Percentiles rank a stretch among this genome's conserved stretches.
Evolutionary conservation across 139 green algal genomes (phyloP).

Genomic region (Chlorella sp.): DNA sequence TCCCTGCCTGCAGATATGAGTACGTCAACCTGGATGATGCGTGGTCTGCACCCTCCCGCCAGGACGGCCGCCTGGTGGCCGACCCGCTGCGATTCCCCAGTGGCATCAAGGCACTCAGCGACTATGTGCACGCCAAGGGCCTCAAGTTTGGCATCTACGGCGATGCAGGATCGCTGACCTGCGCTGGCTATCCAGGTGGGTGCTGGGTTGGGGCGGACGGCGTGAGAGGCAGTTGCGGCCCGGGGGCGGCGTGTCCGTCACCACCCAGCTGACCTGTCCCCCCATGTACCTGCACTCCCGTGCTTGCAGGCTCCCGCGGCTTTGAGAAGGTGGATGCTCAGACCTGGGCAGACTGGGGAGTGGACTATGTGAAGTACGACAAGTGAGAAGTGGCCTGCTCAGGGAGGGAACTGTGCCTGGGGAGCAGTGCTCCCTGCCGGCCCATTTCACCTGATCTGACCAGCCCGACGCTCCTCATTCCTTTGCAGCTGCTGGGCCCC

Average conservation of each 20-base stretch:
- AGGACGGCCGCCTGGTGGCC: constrained; percentile 10
- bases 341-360: constrained; percentile 76
- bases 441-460: too few relatives aligned
- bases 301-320: constrained; percentile 53
- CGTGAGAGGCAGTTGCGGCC: too few relatives aligned
- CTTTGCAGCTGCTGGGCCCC: neutral
- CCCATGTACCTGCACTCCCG: neutral
- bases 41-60: neutral
- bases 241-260: too few relatives aligned
- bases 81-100: constrained; percentile 43
- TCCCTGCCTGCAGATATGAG: neutral
- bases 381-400: neutral
- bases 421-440: too few relatives aligned
- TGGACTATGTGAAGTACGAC: constrained; percentile 33
- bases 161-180: constrained; percentile 72
- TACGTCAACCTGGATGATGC: constrained; percentile 32
- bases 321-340: constrained; percentile 70
- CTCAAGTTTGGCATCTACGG: constrained; percentile 83
- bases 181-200: constrained; percentile 65
- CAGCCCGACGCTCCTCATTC: too few relatives aligned
- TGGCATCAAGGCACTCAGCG: constrained; percentile 61
- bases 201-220: too few relatives aligned
- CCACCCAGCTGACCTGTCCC: too few relatives aligned
- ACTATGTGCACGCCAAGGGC: constrained; percentile 63
- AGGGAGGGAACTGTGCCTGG: too few relatives aligned